Base-by-base conservation (phyloP, 169 alveolate species). In the Eimeria maxima region DNA sequence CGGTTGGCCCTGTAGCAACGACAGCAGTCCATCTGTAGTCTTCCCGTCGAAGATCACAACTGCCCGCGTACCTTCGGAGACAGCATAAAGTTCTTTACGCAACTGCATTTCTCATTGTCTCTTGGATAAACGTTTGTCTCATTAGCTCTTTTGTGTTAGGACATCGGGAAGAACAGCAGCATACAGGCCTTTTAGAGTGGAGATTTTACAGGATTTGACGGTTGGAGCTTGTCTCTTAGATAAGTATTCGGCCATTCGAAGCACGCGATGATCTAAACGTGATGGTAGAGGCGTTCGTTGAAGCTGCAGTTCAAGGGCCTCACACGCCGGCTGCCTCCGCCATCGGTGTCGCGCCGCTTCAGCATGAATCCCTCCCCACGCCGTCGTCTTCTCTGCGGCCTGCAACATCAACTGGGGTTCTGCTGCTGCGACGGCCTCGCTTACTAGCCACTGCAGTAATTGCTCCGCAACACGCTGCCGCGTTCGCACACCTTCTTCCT, bases 1-100 rank as follows among this genome's bases (percentile, higher is more conserved):
- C 44, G 55, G 93, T 63, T 44, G 78, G 50, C 22, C 83, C 81
- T 87, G 78, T 65, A 87, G 29, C 29, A 87, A 20, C 38, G 42
- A 63, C 24, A 87, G 78, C 83, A 87, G 38, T 16, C 42, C 93
- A 10, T 57, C 83, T 42, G 81, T 87, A 63, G 83, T 87, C 27
- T 63, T 87, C 71, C 93, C 93, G 45, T 87, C 93, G 53, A 87
- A 87, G 10, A 87, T 60, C 24, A 87, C 93, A 63, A 87, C 93
- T 5, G 57, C 93, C 57, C 65, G 42, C n/a, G 63, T 33, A 87
- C 93, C 93, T 87, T 44, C 65, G 65, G 42, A 10, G 53, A 0
- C 42, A 47, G 11, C 78, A 33, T 55, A 73, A 83, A 33, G 55
- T 4, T 55, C 55, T 33, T 42, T 33, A n/a, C 45, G n/a, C 74